Conservation (phyloP, 305 asterid species). For the Ilex paraguariensis region DNA sequence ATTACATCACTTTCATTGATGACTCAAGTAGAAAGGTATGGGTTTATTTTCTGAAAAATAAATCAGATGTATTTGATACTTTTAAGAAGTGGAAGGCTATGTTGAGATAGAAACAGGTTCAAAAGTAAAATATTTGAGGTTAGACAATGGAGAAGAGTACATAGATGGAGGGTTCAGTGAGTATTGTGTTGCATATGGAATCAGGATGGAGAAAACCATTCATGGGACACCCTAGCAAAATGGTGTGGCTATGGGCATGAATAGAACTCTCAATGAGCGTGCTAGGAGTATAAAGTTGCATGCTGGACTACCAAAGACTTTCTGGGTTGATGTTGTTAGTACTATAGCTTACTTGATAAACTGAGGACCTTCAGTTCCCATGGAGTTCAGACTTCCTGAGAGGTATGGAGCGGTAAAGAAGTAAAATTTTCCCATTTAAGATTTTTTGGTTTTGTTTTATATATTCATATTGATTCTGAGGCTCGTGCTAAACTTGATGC, state of each 20-base stretch:
- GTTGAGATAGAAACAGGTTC: not conserved
- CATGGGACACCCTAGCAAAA: not conserved
- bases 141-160: not conserved
- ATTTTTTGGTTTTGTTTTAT: not conserved
- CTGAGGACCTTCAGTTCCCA: not conserved
- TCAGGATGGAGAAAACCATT: not conserved
- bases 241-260: not conserved
- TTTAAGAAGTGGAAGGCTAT: not conserved
- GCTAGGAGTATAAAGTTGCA: not conserved
- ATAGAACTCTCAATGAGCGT: not conserved
- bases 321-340: not conserved
- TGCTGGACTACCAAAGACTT: not conserved
- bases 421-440: slow-evolving; percentile 3
- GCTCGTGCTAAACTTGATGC: not conserved
- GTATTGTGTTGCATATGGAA: not conserved
- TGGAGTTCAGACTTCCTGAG: not conserved
- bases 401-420: slow-evolving; percentile 1
- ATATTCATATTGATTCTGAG: not conserved
- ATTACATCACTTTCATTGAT: too few relatives aligned
- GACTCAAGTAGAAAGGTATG: too few relatives aligned
- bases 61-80: not conserved
- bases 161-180: not conserved
- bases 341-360: slow-evolving; percentile 1
- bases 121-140: not conserved
- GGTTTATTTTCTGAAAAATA: too few relatives aligned